Conservation (phyloP, 164 flowering plant species). For the Piper betle region DNA sequence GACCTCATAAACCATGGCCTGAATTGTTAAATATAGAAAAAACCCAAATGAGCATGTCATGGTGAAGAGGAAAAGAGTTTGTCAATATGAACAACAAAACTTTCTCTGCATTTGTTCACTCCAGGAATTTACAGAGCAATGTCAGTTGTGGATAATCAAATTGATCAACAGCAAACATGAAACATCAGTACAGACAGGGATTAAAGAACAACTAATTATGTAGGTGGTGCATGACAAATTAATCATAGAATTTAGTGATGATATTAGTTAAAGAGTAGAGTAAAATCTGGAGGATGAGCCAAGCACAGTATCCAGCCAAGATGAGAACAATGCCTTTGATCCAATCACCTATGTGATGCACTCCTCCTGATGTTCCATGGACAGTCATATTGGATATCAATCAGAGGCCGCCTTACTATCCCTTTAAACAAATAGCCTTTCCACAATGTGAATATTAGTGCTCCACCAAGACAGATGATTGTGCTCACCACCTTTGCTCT, state of each 20-base stretch:
- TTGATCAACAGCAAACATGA: too few relatives aligned
- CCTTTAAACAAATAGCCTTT: constrained; percentile 18
- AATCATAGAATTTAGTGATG: background rate
- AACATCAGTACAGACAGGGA: too few relatives aligned
- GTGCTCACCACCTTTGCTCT: constrained; percentile 32
- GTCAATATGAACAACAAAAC: too few relatives aligned
- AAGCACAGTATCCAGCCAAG: constrained; percentile 17
- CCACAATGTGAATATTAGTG: constrained; percentile 38
- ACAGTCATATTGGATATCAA: constrained; percentile 7
- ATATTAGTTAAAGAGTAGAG: background rate
- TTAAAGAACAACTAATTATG: too few relatives aligned
- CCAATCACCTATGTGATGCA: constrained; percentile 22
- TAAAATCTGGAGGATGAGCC: constrained; percentile 32
- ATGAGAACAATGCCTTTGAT: constrained; percentile 30
- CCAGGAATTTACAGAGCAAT: too few relatives aligned
- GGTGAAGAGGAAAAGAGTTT: background rate
- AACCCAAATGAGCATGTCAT: background rate
- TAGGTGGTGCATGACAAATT: too few relatives aligned
- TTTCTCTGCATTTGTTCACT: too few relatives aligned
- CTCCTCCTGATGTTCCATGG: background rate
- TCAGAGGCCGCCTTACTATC: constrained; percentile 14
- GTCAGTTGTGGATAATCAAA: too few relatives aligned
- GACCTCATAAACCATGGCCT: constrained; percentile 21
- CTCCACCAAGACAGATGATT: constrained; percentile 25
- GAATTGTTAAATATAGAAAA: background rate